Evolutionary conservation across 225 moss, liverwort and hornwort species (phyloP), one percentile per base, ranked within the genome.

Genomic region (Thuidium tamariscinum): DNA sequence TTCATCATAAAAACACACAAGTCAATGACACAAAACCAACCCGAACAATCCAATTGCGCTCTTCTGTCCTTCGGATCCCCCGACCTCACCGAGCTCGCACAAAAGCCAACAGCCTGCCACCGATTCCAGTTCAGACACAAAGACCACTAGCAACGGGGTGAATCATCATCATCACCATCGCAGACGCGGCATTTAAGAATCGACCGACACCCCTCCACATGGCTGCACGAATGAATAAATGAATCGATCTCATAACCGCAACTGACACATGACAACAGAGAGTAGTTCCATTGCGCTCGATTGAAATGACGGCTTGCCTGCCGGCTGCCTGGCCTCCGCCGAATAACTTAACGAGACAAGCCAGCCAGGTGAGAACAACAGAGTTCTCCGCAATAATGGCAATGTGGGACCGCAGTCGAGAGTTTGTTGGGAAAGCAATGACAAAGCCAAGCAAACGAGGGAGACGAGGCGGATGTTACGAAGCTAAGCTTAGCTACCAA

Each of bases 211-310:
- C 37, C 81, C 63, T 73, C 79, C 87, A 68, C 75, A 90, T 69
- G 67, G 61, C 87, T 74, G 61, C 86, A 86, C 83, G 68, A 83
- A 61, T 74, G 69, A 88, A 70, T 44, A 29, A 72, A 90, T 72
- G 81, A 85, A 72, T 88, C 80, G 72, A 85, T 85, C 82, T 82
- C 90, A 87, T 87, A 81, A 90, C 68, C 84, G 52, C 46, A 80
- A 86, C 90, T 90, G 90, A 90, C 90, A 90, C 85, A 88, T 90
- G 90, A 90, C 90, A 88, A 19, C 25, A 87, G 77, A 30, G 74
- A 74, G 85, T 41, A 46, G 30, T 46, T 39, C 87, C 84, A 81
- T 64, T 36, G 48, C 86, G 36, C 74, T 74, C 29, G 74, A 84
- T 74, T 48, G 41, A 57, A 73, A 79, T 74, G 69, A 85, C 82